Evolutionary conservation across 345 rosid genomes (phyloP).

Genomic region (Pistacia atlantica): DNA sequence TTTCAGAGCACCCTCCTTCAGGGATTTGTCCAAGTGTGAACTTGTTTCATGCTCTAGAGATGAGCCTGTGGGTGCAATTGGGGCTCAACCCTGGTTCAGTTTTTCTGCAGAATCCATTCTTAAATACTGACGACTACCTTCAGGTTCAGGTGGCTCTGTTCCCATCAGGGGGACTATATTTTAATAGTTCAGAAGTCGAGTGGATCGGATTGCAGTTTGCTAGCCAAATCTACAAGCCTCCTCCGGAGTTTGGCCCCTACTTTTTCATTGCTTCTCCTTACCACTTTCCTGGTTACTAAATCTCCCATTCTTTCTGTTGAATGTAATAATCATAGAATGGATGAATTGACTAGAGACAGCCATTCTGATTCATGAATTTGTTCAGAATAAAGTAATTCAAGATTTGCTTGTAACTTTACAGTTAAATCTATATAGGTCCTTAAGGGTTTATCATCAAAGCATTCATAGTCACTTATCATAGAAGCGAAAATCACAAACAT

Average conservation of each 20-base stretch:
- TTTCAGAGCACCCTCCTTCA: slow-evolving; percentile 79
- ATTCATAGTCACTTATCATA: too few relatives aligned
- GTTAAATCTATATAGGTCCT: too few relatives aligned
- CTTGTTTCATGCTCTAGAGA: slow-evolving; percentile 74
- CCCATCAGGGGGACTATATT: slow-evolving; percentile 59
- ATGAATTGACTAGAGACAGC: slow-evolving; percentile 3
- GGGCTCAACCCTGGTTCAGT: slow-evolving; percentile 85
- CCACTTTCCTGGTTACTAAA: slow-evolving; percentile 70
- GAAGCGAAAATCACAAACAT: too few relatives aligned
- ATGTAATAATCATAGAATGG: background rate
- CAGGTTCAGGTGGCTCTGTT: slow-evolving; percentile 82
- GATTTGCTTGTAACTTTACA: too few relatives aligned
- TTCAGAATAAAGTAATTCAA: too few relatives aligned
- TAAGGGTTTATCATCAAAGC: too few relatives aligned
- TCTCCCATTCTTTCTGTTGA: background rate
- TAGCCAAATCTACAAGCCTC: slow-evolving; percentile 88
- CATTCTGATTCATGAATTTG: slow-evolving; percentile 29
- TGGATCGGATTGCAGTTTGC: slow-evolving; percentile 79
- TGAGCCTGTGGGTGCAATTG: slow-evolving; percentile 77
- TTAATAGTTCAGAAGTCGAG: slow-evolving; percentile 64
- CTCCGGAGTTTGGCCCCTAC: slow-evolving; percentile 82
- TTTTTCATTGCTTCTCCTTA: slow-evolving; percentile 86
- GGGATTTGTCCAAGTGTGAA: slow-evolving; percentile 62
- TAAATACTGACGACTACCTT: slow-evolving; percentile 82
- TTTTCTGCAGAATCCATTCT: slow-evolving; percentile 78